Base-by-base conservation (phyloP, 2,329 filamentous ascomycete genomes). In the Dothiorella sarmentorum region DNA sequence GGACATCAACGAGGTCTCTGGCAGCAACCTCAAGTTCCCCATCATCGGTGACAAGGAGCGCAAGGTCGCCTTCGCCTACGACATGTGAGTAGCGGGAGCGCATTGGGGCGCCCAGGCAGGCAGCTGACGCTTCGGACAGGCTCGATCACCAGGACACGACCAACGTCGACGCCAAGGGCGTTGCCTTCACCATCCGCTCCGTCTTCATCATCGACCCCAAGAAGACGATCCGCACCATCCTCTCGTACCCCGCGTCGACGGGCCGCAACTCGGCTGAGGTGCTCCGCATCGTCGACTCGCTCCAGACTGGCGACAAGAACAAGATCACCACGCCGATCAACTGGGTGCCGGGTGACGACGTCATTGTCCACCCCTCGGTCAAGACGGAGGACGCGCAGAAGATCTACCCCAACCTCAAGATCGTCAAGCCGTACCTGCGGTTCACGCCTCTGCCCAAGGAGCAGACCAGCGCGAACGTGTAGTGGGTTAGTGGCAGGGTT, bases 181-280 rank as follows among this genome's bases (percentile, higher is more conserved):
- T 93, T 67, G 91, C 91, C 59, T 93, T 96, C 78, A 96, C 92
- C 67, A 96, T 97, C 78, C 90, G 92, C 69, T 91, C 89, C 67
- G 92, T 96, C 72, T 96, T 95, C 82, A 82, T 96, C 78, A 94
- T 96, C 75, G 91, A 96, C 80, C 91, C 91, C 64, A 85, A 85
- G 76, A 96, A 96, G 86, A 93, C 88, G 75, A 94, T 96, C 78
- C 88, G 92, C 73, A 95, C 91, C 74, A 88, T 96, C 80, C 87
- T 89, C 71, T 55, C 58, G n/a, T 97, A 96, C 82, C 92, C 92
- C 42, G 91, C 92, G 62, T 92, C 88, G 60, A 95, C 91, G 44
- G 92, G 92, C 33, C 72, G 82, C 44, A 85, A 85, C 67, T 78
- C 80, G 6, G 74, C 76, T 5, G 82, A 85, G 68, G 81, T 85